A percentile compares a stretch with the other conserved stretches of the same genome.
Conservation (phyloP, 1,139 yeast genomes). For the Saccharomyces hybrid region DNA sequence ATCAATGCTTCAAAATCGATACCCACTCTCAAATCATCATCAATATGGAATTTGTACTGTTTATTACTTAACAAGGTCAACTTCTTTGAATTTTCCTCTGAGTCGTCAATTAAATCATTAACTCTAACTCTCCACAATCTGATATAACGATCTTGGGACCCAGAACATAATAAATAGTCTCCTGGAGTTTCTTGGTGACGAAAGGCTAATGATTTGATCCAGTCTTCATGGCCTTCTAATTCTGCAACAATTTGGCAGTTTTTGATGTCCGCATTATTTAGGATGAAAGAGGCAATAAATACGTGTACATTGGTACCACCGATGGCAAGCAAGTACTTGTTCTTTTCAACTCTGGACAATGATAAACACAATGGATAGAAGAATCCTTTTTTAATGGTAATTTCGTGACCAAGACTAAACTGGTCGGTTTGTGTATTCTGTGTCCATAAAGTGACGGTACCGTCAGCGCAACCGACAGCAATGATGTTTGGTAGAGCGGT, state of each 20-base stretch:
- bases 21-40: constrained; percentile 35
- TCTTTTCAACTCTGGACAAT: constrained; percentile 37
- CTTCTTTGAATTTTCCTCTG: constrained; percentile 48
- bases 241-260: constrained; percentile 41
- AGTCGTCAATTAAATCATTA: constrained; percentile 49
- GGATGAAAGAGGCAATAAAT: constrained; percentile 46
- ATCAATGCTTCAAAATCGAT: constrained; percentile 84
- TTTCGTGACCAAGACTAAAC: constrained; percentile 33
- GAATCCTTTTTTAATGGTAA: constrained; percentile 39
- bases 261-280: constrained; percentile 14
- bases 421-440: constrained; percentile 11
- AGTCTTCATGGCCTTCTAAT: constrained; percentile 85
- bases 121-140: constrained; percentile 71
- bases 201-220: constrained; percentile 72
- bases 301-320: constrained; percentile 68
- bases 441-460: constrained; percentile 50
- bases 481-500: constrained; percentile 35
- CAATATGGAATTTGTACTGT: constrained; percentile 49
- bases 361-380: constrained; percentile 63
- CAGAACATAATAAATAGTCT: constrained; percentile 65
- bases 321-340: constrained; percentile 52
- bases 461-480: constrained; percentile 62
- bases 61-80: constrained; percentile 54
- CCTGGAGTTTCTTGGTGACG: constrained; percentile 40
- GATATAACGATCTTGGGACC: constrained; percentile 84